Evolutionary conservation across 2,329 filamentous ascomycete genomes (phyloP), one percentile per base, ranked within the genome.

Genomic region (Colletotrichum tofieldiae): DNA sequence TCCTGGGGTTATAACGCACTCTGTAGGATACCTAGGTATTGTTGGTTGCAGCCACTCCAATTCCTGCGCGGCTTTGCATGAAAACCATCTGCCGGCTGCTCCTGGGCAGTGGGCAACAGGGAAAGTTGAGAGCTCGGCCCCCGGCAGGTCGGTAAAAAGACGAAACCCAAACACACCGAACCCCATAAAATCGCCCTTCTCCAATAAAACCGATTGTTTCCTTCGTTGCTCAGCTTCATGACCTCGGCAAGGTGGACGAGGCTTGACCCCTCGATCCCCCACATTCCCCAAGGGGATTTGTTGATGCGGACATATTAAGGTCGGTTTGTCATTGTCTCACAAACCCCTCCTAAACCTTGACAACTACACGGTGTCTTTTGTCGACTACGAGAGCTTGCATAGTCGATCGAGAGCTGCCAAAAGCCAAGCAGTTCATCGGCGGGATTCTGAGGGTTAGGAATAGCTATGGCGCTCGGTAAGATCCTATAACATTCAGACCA

Each of bases 391-490:
- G 3, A 29, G 14, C 59, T n/a, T 16, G 14, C 14, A 32, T 23
- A 39, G 32, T 51, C n/a, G 23, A 39, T 20, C 8, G 20, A 39
- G 14, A 8, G 23, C 20, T 39, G 45, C 5, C 7, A 29, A 16
- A 20, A 2, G n/a, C 3, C 14, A 14, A 32, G 8, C 14, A 62
- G 4, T 9, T 29, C 9, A 23, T 23, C 11, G 20, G 32, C 12
- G 5, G 4, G 18, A 20, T 8, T 1, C 7, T 7, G n/a, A 62
- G 16, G 20, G 6, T 5, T 6, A 29, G 23, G 2, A 32, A 67
- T 23, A 52, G 54, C 11, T 2, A 71, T 71, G 68, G 64, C 64
- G 18, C 56, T 71, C 9, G 49, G 68, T 71, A 55, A 61, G 64
- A 41, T 20, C 14, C 9, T 23, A 14, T 39, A 11, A 6, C 29